Conservation (phyloP, 176 grass and related monocot genomes). For the Elaeis guineensis region DNA sequence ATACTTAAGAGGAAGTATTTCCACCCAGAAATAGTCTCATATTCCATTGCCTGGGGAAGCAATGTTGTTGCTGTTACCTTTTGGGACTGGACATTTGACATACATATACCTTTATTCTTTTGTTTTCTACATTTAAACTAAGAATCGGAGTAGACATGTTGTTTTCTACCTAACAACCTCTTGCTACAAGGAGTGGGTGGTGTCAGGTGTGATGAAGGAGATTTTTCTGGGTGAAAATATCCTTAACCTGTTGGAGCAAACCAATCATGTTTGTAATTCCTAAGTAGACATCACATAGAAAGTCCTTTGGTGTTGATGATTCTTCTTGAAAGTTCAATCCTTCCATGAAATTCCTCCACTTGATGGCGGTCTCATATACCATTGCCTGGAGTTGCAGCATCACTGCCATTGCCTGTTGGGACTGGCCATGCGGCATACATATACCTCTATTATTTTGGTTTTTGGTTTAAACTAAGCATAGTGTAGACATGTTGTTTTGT, state of each 20-base stretch:
- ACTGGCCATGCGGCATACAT: constrained; percentile 8
- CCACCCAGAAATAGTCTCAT: not conserved
- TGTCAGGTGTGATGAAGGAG: not conserved
- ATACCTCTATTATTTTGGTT: too few species aligned
- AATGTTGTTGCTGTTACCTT: too few species aligned
- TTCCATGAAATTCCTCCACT: not conserved
- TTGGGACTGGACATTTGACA: too few species aligned
- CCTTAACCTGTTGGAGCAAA: not conserved
- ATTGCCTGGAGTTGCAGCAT: constrained; percentile 4
- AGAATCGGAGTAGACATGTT: too few species aligned
- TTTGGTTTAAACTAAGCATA: too few species aligned
- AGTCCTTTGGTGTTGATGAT: not conserved
- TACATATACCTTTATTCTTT: too few species aligned
- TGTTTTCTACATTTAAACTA: too few species aligned
- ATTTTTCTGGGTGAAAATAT: not conserved
- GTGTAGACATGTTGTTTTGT: too few species aligned
- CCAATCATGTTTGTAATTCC: not conserved
- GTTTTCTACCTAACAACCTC: too few species aligned
- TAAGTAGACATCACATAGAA: not conserved
- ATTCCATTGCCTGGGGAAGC: not conserved
- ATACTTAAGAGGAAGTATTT: not conserved
- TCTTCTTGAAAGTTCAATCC: not conserved
- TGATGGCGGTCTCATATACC: not conserved
- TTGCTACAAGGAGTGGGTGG: too few species aligned
- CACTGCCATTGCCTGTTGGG: not conserved